A percentile compares a stretch with the other conserved stretches of the same genome.
phyloP scores from a whole-genome alignment of 2,329 filamentous ascomycete genomes.

The Juglanconis juglandina region DNA sequence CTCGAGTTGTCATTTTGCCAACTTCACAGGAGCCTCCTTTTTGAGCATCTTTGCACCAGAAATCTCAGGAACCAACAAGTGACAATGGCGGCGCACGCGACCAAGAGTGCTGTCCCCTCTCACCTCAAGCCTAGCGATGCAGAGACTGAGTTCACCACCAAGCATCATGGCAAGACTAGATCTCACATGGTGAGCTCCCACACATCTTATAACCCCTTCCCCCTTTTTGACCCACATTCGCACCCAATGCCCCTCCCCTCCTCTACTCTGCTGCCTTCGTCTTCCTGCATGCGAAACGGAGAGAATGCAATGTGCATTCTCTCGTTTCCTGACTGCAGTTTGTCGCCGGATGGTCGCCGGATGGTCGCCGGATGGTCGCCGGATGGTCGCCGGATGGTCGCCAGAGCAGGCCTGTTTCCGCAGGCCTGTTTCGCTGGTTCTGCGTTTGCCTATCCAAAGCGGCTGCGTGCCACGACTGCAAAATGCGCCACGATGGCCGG shows the following conservation, averaged over 20 bases:
- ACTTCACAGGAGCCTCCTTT: neutral
- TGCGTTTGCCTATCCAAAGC: neutral
- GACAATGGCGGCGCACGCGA: conserved; percentile 62
- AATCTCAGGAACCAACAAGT: conserved; percentile 11
- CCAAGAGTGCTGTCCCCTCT: conserved; percentile 74
- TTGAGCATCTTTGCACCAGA: neutral
- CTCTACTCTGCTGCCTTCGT: too few relatives aligned
- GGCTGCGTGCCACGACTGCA: neutral
- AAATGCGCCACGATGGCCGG: neutral
- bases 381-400: neutral
- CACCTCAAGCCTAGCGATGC: conserved; percentile 69
- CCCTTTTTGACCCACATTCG: neutral
- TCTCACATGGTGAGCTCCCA: conserved; percentile 72
- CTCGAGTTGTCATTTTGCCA: neutral
- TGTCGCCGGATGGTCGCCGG: neutral
- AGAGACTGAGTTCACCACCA: conserved; percentile 50
- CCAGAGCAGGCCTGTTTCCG: neutral
- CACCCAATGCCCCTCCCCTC: neutral
- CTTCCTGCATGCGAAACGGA: neutral
- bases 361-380: neutral
- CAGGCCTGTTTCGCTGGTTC: neutral
- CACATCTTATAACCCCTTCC: neutral
- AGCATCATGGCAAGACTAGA: conserved; percentile 80
- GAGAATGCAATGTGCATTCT: neutral
- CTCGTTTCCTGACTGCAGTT: neutral